phyloP scores from a whole-genome alignment of 345 rosid species.

The Erucastrum elatum region DNA sequence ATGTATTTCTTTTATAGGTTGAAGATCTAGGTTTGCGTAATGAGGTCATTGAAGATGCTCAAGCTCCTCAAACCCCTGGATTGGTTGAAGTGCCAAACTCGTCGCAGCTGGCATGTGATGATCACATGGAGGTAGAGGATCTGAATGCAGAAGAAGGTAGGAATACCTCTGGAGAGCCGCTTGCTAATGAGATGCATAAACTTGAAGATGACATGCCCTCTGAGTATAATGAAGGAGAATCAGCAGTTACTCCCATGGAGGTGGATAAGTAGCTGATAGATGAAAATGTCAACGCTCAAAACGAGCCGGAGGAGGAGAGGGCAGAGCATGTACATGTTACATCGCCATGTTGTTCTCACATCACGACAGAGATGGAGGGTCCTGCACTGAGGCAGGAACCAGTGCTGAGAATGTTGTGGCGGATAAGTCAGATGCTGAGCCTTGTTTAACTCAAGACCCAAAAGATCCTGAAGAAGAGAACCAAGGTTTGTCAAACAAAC shows the following conservation, averaged over 20 bases:
- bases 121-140: conserved; percentile 67
- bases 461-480: conserved; percentile 33
- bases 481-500: conserved; percentile 27
- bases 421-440: conserved; percentile 41
- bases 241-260: conserved; percentile 37
- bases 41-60: conserved; percentile 65
- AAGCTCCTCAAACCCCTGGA: conserved; percentile 94
- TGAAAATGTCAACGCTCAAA: conserved; percentile 33
- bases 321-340: conserved; percentile 42
- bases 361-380: conserved; percentile 48
- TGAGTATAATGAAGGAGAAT: conserved; percentile 37
- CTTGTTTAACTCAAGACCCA: conserved; percentile 37
- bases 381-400: conserved; percentile 36
- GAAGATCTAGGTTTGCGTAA: conserved; percentile 47
- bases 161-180: conserved; percentile 39
- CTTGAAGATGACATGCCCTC: conserved; percentile 35
- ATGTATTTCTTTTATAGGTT: conserved; percentile 45
- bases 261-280: conserved; percentile 35
- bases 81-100: conserved; percentile 70
- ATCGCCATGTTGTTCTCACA: conserved; percentile 51
- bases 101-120: conserved; percentile 63
- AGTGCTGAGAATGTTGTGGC: conserved; percentile 27
- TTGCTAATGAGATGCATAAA: conserved; percentile 36
- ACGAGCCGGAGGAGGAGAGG: conserved; percentile 43
- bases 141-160: conserved; percentile 43